A percentile compares a stretch with the other conserved stretches of the same genome.
Evolutionary conservation across 2,329 filamentous ascomycete genomes (phyloP).

Genomic region (Paecilomyces dactylethromorphus): DNA sequence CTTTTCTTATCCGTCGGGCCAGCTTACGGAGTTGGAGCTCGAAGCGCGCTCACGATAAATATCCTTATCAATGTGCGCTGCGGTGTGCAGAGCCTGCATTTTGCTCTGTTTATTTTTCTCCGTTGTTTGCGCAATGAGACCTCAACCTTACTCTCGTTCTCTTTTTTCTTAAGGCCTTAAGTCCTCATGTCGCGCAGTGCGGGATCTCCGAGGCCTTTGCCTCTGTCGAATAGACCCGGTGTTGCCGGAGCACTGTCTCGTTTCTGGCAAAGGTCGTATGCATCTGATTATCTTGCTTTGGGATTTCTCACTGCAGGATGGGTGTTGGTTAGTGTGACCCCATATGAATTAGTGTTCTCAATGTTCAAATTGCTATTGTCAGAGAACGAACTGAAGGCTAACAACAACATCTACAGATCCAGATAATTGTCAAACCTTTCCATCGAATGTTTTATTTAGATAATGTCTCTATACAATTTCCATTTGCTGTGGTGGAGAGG

Average conservation of each 20-base stretch:
- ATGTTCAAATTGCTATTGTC: background rate
- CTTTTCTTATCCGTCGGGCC: constrained; percentile 1
- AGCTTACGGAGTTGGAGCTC: background rate
- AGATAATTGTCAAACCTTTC: constrained; percentile 72
- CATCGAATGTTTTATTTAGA: constrained; percentile 91
- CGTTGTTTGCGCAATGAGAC: background rate
- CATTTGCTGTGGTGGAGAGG: constrained; percentile 75
- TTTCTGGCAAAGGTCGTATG: constrained; percentile 67
- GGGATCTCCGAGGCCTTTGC: constrained; percentile 16
- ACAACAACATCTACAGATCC: constrained; percentile 42
- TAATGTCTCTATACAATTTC: constrained; percentile 77
- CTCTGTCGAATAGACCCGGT: constrained; percentile 24
- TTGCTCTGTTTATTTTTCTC: background rate
- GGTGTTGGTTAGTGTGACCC: constrained; percentile 17
- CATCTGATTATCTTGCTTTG: constrained; percentile 80
- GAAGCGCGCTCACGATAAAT: constrained; percentile 4
- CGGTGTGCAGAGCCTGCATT: background rate
- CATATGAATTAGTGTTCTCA: background rate
- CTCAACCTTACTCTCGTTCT: background rate
- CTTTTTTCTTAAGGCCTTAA: background rate
- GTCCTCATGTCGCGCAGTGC: constrained; percentile 19
- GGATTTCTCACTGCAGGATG: constrained; percentile 62
- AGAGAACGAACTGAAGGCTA: background rate
- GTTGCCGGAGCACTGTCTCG: constrained; percentile 43
- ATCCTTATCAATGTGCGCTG: background rate